A percentile compares a stretch with the other conserved stretches of the same genome.
Evolutionary conservation across 2,329 filamentous ascomycete genomes (phyloP).

Genomic region (Pseudovirgaria hyperparasitica): DNA sequence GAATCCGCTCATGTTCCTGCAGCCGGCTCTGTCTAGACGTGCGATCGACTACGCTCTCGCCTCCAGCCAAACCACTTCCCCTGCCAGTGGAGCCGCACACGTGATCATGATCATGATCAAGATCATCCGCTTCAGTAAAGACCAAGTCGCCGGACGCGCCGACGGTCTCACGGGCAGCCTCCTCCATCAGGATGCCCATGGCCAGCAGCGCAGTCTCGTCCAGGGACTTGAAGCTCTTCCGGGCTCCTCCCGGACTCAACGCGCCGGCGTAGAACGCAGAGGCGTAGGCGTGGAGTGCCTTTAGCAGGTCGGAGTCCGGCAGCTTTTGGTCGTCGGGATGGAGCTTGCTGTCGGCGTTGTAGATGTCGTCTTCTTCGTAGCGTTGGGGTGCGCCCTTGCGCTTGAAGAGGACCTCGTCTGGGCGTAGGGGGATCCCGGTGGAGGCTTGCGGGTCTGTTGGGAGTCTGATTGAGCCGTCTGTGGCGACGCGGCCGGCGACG

Average conservation of each 20-base stretch:
- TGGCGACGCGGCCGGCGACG: constrained; percentile 36
- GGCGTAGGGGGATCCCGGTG: constrained; percentile 36
- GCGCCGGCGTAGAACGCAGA: constrained; percentile 47
- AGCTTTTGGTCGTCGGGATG: constrained; percentile 39
- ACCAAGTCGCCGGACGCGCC: constrained; percentile 57
- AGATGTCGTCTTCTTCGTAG: constrained; percentile 59
- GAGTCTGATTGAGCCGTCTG: constrained; percentile 28
- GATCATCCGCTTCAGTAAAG: constrained; percentile 49
- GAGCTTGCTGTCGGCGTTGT: constrained; percentile 50
- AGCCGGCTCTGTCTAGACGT: too few species aligned
- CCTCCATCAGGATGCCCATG: constrained; percentile 63
- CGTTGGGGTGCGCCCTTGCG: constrained; percentile 50
- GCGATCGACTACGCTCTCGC: not conserved
- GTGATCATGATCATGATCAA: constrained; percentile 13
- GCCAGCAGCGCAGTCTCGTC: constrained; percentile 69
- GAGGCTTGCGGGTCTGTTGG: constrained; percentile 16
- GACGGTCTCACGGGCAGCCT: constrained; percentile 48
- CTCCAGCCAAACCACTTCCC: not conserved
- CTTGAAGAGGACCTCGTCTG: constrained; percentile 61
- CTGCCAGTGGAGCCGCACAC: not conserved
- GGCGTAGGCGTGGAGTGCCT: constrained; percentile 54
- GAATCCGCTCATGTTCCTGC: too few species aligned
- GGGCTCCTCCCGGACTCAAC: constrained; percentile 10
- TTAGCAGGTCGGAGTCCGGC: constrained; percentile 57
- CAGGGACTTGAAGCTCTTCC: constrained; percentile 45